These are phyloP conservation scores for Rhizophora apiculata DNA, from an alignment of 345 rosid genomes.

Conservation along the genomic window DNA sequence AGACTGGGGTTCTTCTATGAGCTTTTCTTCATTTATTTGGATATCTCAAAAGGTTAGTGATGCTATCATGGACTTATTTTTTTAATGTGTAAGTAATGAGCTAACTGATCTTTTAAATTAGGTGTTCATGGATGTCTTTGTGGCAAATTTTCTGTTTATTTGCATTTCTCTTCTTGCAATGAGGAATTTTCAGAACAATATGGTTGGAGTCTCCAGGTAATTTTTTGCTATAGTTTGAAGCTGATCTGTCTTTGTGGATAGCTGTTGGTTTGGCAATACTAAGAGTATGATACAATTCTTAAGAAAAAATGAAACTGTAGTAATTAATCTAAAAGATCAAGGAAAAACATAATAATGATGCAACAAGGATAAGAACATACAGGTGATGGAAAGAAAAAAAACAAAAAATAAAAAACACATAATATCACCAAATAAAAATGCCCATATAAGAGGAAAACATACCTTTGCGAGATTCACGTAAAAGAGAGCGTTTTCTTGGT, in stretches of 20 bases:
- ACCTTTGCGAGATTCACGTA: too few species aligned
- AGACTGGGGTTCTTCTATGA: constrained; percentile 39
- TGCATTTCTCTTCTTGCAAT: constrained; percentile 39
- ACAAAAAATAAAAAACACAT: too few species aligned
- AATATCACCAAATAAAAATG: too few species aligned
- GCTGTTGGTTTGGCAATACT: background rate
- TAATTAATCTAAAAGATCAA: too few species aligned
- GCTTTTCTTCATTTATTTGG: constrained; percentile 33
- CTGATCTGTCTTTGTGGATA: background rate
- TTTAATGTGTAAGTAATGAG: constrained; percentile 6
- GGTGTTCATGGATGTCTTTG: constrained; percentile 54
- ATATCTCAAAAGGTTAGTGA: constrained; percentile 39
- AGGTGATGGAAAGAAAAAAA: too few species aligned
- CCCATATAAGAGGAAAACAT: too few species aligned
- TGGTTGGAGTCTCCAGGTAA: constrained; percentile 47
- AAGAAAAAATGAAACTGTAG: background rate
- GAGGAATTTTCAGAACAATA: constrained; percentile 37
- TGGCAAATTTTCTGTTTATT: constrained; percentile 59
- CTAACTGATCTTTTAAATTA: constrained; percentile 17
- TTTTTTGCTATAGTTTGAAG: background rate
- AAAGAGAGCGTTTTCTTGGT: too few species aligned
- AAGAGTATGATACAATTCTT: background rate
- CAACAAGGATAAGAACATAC: too few species aligned
- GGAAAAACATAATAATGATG: too few species aligned
- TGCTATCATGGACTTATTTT: background rate